Evolutionary conservation across 306 rosid genomes (phyloP).

Genomic region (Corylus avellana): DNA sequence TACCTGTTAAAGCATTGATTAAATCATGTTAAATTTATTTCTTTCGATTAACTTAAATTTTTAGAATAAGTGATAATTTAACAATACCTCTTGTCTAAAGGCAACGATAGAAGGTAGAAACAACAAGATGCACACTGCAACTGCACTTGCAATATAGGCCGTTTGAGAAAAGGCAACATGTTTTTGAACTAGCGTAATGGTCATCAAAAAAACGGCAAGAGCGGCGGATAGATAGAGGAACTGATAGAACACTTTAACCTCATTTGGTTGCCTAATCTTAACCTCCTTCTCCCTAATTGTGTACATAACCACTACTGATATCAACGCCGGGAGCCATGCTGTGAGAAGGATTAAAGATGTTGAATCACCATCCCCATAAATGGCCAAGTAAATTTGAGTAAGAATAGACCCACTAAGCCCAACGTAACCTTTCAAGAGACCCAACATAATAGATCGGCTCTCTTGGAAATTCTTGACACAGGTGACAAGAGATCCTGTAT

Average conservation of each 20-base stretch:
- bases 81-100: constrained; percentile 29
- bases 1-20: too few species aligned
- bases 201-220: constrained; percentile 42
- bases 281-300: constrained; percentile 30
- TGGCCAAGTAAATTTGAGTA: constrained; percentile 43
- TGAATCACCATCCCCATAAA: constrained; percentile 44
- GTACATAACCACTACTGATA: constrained; percentile 37
- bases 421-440: constrained; percentile 46
- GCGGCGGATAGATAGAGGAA: constrained; percentile 40
- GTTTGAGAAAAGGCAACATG: constrained; percentile 17
- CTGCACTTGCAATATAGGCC: constrained; percentile 29
- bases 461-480: constrained; percentile 52
- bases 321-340: constrained; percentile 51
- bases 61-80: too few species aligned
- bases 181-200: constrained; percentile 30
- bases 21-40: too few species aligned
- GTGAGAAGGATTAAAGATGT: constrained; percentile 46
- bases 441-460: constrained; percentile 46
- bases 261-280: constrained; percentile 27
- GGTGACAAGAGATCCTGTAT: constrained; percentile 42
- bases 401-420: constrained; percentile 57
- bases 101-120: too few species aligned
- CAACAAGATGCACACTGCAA: constrained; percentile 7
- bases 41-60: too few species aligned
- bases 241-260: constrained; percentile 36